These are phyloP conservation scores for Verticillium isaacii DNA, from an alignment of 2,329 filamentous ascomycete species.

Conservation along the genomic window DNA sequence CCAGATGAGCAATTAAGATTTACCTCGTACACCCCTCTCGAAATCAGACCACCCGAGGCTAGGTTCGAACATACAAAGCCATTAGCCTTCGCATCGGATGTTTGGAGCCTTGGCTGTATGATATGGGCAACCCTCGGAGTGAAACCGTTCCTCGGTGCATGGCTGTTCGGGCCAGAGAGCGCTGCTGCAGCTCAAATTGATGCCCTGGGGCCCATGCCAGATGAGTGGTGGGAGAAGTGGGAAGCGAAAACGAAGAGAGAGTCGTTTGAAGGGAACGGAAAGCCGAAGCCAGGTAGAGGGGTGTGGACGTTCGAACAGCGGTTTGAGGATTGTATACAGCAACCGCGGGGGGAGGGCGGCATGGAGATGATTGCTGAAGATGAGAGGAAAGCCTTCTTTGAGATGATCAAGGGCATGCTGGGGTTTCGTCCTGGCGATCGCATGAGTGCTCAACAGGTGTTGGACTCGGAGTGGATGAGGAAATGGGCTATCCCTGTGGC, in stretches of 20 bases:
- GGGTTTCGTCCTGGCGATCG: slow-evolving; percentile 9
- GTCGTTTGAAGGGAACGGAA: slow-evolving; percentile 5
- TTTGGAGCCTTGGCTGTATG: slow-evolving; percentile 32
- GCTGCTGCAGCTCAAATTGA: slow-evolving; percentile 25
- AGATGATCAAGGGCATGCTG: slow-evolving; percentile 12
- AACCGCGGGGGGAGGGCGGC: slow-evolving; percentile 14
- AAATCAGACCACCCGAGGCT: slow-evolving; percentile 26
- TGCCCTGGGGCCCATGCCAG: slow-evolving; percentile 18
- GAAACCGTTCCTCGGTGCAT: slow-evolving; percentile 18
- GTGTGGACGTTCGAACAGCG: slow-evolving; percentile 22
- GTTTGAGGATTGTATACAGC: slow-evolving; percentile 22
- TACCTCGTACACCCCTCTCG: slow-evolving; percentile 23
- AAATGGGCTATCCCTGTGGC: slow-evolving; percentile 6
- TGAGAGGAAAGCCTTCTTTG: slow-evolving; percentile 10
- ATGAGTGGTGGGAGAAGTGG: slow-evolving; percentile 11
- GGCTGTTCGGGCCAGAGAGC: slow-evolving; percentile 20
- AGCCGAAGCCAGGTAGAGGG: slow-evolving; percentile 5
- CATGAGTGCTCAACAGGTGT: slow-evolving; percentile 10
- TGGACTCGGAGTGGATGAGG: slow-evolving; percentile 14
- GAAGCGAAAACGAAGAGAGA: slow-evolving; percentile 4
- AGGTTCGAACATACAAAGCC: slow-evolving; percentile 26
- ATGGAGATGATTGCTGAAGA: slow-evolving; percentile 4
- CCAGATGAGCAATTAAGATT: slow-evolving; percentile 14
- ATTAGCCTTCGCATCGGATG: slow-evolving; percentile 28
- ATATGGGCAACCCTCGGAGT: slow-evolving; percentile 29